Conservation (phyloP, 1,284 basidiomycete genomes). For the Boletellus sp. region DNA sequence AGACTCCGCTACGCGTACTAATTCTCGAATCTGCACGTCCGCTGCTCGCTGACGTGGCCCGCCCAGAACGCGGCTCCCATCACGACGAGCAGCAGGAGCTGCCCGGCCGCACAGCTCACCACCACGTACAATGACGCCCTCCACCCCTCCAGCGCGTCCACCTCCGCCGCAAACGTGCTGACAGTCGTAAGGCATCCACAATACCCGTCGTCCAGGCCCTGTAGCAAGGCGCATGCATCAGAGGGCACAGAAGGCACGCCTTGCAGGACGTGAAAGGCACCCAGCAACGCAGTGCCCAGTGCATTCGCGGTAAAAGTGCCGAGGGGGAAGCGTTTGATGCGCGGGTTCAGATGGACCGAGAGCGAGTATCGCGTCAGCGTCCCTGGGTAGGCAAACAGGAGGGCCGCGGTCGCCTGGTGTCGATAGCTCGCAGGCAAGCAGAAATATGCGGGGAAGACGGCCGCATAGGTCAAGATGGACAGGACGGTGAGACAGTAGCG, state of each 20-base stretch:
- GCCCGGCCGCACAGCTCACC: conserved; percentile 67
- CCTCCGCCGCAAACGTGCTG: conserved; percentile 89
- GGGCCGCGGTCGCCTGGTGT: conserved; percentile 79
- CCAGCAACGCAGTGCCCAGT: conserved; percentile 76
- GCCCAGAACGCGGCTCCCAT: conserved; percentile 70
- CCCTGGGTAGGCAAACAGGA: conserved; percentile 89
- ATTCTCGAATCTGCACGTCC: conserved; percentile 36
- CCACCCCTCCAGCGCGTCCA: conserved; percentile 54
- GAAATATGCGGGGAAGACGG: conserved; percentile 77
- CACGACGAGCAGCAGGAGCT: conserved; percentile 72
- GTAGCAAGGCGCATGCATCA: conserved; percentile 66
- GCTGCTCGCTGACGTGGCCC: conserved; percentile 41
- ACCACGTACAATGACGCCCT: conserved; percentile 67
- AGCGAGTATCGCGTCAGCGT: conserved; percentile 83
- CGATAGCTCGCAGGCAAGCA: conserved; percentile 68
- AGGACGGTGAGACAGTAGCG: conserved; percentile 47
- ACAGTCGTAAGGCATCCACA: conserved; percentile 95
- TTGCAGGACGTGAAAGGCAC: conserved; percentile 69
- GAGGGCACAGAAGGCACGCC: conserved; percentile 43
- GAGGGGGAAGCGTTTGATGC: conserved; percentile 63
- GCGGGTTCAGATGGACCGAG: conserved; percentile 69
- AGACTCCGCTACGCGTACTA: conserved; percentile 25
- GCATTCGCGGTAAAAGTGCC: conserved; percentile 89
- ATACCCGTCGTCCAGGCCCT: conserved; percentile 86
- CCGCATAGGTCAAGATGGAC: conserved; percentile 57